Evolutionary conservation across 1,139 yeast species (phyloP).

Genomic region (Hemisphaericaspora subhashii): DNA sequence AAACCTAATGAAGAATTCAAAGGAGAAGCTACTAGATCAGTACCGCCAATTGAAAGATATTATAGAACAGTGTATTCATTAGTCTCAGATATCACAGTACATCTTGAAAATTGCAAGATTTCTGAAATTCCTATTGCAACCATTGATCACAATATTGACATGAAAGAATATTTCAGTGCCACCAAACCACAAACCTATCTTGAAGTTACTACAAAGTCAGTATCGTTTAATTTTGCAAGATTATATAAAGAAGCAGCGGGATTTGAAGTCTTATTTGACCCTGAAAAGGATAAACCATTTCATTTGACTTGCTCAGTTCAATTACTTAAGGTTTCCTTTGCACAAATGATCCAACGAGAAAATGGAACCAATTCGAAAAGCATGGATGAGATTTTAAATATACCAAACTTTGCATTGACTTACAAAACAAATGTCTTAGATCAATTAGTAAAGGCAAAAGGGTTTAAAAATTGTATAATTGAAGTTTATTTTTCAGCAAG

Average conservation of each 20-base stretch:
- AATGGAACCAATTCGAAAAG: conserved; percentile 17
- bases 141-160: conserved; percentile 25
- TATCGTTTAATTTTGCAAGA: conserved; percentile 33
- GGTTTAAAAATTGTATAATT: conserved; percentile 38
- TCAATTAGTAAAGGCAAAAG: conserved; percentile 33
- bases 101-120: conserved; percentile 31
- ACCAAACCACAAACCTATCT: conserved; percentile 27
- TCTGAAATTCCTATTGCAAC: conserved; percentile 40
- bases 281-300: conserved; percentile 51
- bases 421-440: conserved; percentile 55
- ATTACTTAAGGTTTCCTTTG: conserved; percentile 35
- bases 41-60: conserved; percentile 11
- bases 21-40: conserved; percentile 3
- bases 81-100: conserved; percentile 24
- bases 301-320: conserved; percentile 49
- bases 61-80: conserved; percentile 12
- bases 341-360: conserved; percentile 15
- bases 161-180: conserved; percentile 27
- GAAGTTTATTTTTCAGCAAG: conserved; percentile 46
- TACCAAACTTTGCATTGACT: conserved; percentile 54
- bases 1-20: conserved; percentile 3
- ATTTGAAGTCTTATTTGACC: conserved; percentile 54
- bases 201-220: conserved; percentile 30
- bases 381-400: conserved; percentile 44
- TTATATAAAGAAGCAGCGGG: conserved; percentile 51